These are phyloP conservation scores for Discostella stelligera DNA, from an alignment of 352 stramenopile species.

Conservation along the genomic window DNA sequence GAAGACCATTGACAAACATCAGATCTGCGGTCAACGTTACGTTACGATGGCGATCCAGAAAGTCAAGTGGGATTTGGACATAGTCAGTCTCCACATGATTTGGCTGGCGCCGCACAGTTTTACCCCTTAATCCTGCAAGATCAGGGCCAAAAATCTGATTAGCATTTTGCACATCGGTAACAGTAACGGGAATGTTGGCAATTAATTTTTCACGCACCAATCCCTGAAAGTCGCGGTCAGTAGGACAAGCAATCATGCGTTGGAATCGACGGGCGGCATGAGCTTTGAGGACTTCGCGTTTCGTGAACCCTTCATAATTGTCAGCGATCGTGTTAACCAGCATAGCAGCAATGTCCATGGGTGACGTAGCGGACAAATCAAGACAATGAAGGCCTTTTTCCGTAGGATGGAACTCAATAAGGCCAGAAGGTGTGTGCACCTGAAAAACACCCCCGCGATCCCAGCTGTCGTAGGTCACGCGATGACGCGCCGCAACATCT, in stretches of 20 bases:
- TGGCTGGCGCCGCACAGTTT: constrained; percentile 11
- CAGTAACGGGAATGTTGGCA: constrained; percentile 38
- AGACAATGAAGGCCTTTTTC: constrained; percentile 4
- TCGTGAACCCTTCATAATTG: constrained; percentile 33
- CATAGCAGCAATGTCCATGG: not conserved
- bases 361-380: constrained; percentile 8
- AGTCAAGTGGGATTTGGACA: constrained; percentile 23
- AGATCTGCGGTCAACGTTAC: constrained; percentile 47
- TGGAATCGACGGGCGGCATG: constrained; percentile 19
- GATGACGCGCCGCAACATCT: not conserved
- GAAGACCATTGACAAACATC: constrained; percentile 49
- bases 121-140: too few relatives aligned
- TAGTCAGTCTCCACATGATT: constrained; percentile 14
- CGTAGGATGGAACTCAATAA: not conserved
- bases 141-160: constrained; percentile 41
- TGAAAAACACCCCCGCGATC: not conserved
- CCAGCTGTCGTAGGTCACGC: constrained; percentile 4
- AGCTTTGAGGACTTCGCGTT: constrained; percentile 22
- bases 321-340: constrained; percentile 7
- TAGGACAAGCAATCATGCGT: constrained; percentile 24
- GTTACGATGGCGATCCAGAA: constrained; percentile 39
- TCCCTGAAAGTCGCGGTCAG: constrained; percentile 11
- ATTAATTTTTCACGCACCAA: constrained; percentile 16
- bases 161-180: constrained; percentile 26
- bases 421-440: not conserved